phyloP scores from a whole-genome alignment of 1,284 basidiomycete species.

The Schizophyllum commune region DNA sequence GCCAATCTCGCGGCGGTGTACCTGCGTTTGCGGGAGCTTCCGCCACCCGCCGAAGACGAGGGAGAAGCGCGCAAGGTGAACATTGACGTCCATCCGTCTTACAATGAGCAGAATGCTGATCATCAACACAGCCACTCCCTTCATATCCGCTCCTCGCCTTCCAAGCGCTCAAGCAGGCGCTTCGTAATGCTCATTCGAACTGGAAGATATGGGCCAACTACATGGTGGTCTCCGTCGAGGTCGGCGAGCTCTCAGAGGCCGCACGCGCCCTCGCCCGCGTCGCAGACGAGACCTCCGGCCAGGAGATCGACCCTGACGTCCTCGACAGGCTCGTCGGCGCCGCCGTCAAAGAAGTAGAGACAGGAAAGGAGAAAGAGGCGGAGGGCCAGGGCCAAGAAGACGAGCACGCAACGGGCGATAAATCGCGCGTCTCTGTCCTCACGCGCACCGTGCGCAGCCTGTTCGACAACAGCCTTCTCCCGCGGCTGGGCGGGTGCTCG shows the following conservation, averaged over 20 bases:
- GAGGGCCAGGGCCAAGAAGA: constrained; percentile 5
- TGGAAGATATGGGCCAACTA: constrained; percentile 99
- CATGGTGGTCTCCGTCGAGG: constrained; percentile 90
- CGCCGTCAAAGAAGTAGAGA: constrained; percentile 53
- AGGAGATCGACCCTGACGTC: constrained; percentile 74
- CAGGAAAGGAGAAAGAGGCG: neutral
- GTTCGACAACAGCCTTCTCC: constrained; percentile 73
- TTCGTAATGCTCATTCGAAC: constrained; percentile 81
- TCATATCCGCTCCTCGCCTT: constrained; percentile 62
- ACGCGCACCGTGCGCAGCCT: constrained; percentile 58
- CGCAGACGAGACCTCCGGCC: constrained; percentile 70
- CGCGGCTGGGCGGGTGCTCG: constrained; percentile 28
- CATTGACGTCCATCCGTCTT: neutral
- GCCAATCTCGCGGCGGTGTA: constrained; percentile 96
- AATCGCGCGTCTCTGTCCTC: constrained; percentile 65
- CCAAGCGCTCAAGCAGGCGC: constrained; percentile 88
- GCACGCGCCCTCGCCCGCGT: constrained; percentile 78
- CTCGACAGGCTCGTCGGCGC: constrained; percentile 83
- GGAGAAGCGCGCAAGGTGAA: constrained; percentile 4
- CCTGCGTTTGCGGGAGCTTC: constrained; percentile 56
- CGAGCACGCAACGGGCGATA: constrained; percentile 23
- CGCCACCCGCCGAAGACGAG: constrained; percentile 19
- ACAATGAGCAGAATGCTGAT: constrained; percentile 2
- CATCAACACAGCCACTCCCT: constrained; percentile 1
- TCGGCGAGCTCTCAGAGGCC: constrained; percentile 87